Percentiles rank a stretch among this genome's conserved stretches.
phyloP scores from a whole-genome alignment of 2,329 filamentous ascomycete genomes.

The Ceratocystis harringtonii region DNA sequence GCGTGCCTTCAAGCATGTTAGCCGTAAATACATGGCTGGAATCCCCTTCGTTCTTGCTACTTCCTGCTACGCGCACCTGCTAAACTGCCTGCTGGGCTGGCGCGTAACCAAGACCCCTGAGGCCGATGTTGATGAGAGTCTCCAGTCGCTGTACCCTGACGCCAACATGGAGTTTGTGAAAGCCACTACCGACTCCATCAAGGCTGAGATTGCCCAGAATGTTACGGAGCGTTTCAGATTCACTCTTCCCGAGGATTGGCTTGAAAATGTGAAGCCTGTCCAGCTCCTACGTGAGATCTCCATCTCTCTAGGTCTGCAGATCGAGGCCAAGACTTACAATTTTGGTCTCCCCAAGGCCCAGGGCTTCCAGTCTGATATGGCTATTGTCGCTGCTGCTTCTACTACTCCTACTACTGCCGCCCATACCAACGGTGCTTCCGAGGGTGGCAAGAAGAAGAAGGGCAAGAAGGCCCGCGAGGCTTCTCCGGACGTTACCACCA shows the following conservation, averaged over 20 bases:
- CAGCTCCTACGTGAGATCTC: constrained; percentile 82
- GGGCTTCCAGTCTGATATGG: constrained; percentile 19
- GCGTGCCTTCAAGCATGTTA: constrained; percentile 89
- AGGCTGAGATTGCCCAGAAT: constrained; percentile 55
- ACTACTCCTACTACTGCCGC: constrained; percentile 25
- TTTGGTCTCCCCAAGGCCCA: constrained; percentile 22
- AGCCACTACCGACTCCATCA: constrained; percentile 58
- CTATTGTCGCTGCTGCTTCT: constrained; percentile 21
- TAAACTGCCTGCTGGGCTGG: constrained; percentile 82
- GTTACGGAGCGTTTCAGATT: constrained; percentile 62
- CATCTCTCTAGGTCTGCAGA: constrained; percentile 77
- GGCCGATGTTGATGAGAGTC: constrained; percentile 58
- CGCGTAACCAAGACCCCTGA: constrained; percentile 62
- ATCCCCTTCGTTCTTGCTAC: constrained; percentile 68
- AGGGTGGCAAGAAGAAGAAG: constrained; percentile 38
- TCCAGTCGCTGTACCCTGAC: constrained; percentile 66
- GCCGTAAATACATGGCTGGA: constrained; percentile 62
- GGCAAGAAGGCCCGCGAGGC: constrained; percentile 43
- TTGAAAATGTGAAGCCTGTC: constrained; percentile 50
- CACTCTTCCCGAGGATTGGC: constrained; percentile 53
- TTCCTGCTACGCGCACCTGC: constrained; percentile 65
- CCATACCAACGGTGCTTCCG: constrained; percentile 27
- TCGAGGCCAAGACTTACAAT: constrained; percentile 51
- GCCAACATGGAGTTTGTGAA: constrained; percentile 68
- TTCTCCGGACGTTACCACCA: constrained; percentile 34